phyloP scores from a whole-genome alignment of 805 yeast genomes.

The Candida takata region DNA sequence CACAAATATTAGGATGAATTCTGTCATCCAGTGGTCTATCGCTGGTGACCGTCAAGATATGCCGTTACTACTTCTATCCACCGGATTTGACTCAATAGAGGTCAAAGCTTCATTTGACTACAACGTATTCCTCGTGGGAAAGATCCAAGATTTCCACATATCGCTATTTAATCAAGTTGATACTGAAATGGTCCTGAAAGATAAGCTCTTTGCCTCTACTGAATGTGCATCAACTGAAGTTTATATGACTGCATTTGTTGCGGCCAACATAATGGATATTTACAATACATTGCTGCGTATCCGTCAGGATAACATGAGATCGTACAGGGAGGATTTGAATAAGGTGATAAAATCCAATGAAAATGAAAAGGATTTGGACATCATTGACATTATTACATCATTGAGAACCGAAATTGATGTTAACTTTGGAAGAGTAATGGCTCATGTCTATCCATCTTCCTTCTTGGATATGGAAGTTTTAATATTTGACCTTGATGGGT shows the following conservation, averaged over 20 bases:
- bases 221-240: slow-evolving; percentile 47
- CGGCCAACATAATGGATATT: slow-evolving; percentile 76
- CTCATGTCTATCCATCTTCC: slow-evolving; percentile 78
- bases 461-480: slow-evolving; percentile 73
- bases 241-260: slow-evolving; percentile 77
- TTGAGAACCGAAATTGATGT: slow-evolving; percentile 67
- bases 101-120: slow-evolving; percentile 71
- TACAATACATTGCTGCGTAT: slow-evolving; percentile 63
- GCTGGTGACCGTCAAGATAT: slow-evolving; percentile 38
- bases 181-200: slow-evolving; percentile 38
- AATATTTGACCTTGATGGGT: slow-evolving; percentile 48
- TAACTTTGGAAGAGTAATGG: slow-evolving; percentile 43
- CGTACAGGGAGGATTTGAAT: slow-evolving; percentile 68
- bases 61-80: slow-evolving; percentile 61
- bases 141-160: slow-evolving; percentile 39
- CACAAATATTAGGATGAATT: slow-evolving; percentile 43
- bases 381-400: slow-evolving; percentile 25
- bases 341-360: slow-evolving; percentile 34
- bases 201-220: slow-evolving; percentile 49
- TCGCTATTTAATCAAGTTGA: slow-evolving; percentile 67
- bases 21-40: slow-evolving; percentile 68
- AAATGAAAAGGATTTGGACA: slow-evolving; percentile 16
- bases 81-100: slow-evolving; percentile 49
- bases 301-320: slow-evolving; percentile 61
- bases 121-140: slow-evolving; percentile 71